Evolutionary conservation across 495 filamentous ascomycete genomes (phyloP), one percentile per base, ranked within the genome.

Genomic region (Penicillium ochrochloron): DNA sequence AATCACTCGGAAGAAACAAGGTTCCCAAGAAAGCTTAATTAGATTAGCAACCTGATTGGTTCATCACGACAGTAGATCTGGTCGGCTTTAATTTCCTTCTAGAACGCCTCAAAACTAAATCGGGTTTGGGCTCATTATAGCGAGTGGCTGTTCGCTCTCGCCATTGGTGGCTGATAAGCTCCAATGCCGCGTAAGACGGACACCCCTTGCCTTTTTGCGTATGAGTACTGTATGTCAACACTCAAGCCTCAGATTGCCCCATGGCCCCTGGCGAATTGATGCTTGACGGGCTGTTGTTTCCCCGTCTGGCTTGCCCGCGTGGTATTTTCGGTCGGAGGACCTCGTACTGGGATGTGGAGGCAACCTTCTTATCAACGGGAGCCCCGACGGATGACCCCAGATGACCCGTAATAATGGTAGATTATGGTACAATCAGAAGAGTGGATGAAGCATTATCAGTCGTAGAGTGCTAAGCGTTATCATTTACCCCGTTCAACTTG

Each of bases 301-400:
- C 25, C 48, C 48, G 31, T 46, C 17, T 17, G 35, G 33, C 25
- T 21, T 51, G 51, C 37, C 15, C 51, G 39, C 37, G 57, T 59
- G 41, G 25, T 48, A 44, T 29, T 21, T 12, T 33, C 57, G 35
- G 25, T 19, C 29, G 29, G 29, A n/a, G 39, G 19, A 48, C 44
- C 21, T 48, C 44, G 44, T 23, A 48, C 21, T 41, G 35, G 15
- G 25, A 4, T 31, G 53, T 34, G 31, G 53, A 37, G 53, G 33
- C 53, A 56, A 35, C 53, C 56, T 15, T 44, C 12, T 58, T 58
- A 42, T 58, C 56, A 14, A 27, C 37, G 37, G 35, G 56, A 44
- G 21, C 56, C 15, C 56, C 56, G 56, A 58, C 21, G 56, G 53
- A 37, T 58, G 56, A 58, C 33, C 56, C 31, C 35, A 58, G 56